A percentile compares a stretch with the other conserved stretches of the same genome.
These are phyloP conservation scores for Leccinum subtestaceum DNA, from an alignment of 768 basidiomycete species.

Conservation along the genomic window DNA sequence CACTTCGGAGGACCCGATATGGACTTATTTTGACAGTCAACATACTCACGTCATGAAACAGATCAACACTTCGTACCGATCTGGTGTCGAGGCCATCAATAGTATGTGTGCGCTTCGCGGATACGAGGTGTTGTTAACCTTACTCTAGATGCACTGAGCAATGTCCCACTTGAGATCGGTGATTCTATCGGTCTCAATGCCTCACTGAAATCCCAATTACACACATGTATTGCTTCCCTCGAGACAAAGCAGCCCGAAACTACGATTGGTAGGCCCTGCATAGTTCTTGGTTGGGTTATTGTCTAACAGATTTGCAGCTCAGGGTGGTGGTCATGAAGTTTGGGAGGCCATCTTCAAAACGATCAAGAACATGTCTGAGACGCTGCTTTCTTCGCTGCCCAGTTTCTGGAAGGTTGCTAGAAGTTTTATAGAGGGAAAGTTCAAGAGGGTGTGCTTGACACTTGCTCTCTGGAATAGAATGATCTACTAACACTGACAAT, in stretches of 20 bases:
- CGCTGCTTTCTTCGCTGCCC: slow-evolving; percentile 78
- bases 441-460: slow-evolving; percentile 63
- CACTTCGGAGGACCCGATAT: slow-evolving; percentile 84
- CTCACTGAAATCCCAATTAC: slow-evolving; percentile 57
- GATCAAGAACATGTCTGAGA: slow-evolving; percentile 86
- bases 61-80: slow-evolving; percentile 62
- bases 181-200: slow-evolving; percentile 40
- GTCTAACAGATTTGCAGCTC: slow-evolving; percentile 42
- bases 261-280: slow-evolving; percentile 48
- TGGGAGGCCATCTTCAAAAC: slow-evolving; percentile 81
- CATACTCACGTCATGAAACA: slow-evolving; percentile 81
- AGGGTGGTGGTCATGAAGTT: slow-evolving; percentile 66
- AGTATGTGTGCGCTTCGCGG: slow-evolving; percentile 33
- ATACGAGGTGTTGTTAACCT: slow-evolving; percentile 1
- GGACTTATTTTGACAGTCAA: slow-evolving; percentile 94
- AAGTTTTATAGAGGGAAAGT: slow-evolving; percentile 90
- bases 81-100: slow-evolving; percentile 48
- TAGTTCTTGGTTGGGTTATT: neutral
- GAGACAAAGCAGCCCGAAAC: slow-evolving; percentile 63
- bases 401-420: slow-evolving; percentile 93
- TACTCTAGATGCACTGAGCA: slow-evolving; percentile 46
- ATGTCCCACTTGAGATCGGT: slow-evolving; percentile 33
- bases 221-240: slow-evolving; percentile 53
- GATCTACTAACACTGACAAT: slow-evolving; percentile 1
- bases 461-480: neutral